Base-by-base conservation (phyloP, 352 stramenopile species). In the Globisporangium ultimum region DNA sequence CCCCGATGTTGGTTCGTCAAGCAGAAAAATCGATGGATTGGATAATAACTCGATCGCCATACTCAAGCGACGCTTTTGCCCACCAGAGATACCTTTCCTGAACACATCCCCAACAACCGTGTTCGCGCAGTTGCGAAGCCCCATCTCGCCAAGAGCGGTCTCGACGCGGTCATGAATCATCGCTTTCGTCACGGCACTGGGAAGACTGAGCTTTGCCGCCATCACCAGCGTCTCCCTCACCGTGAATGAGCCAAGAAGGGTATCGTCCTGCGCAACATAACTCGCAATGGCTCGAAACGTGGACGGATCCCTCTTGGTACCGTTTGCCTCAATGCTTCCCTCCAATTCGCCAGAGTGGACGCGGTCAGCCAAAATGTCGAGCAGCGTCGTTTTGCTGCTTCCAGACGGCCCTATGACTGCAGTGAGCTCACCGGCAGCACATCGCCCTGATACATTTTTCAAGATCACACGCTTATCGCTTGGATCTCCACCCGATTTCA, bases 11-110 rank as follows among this genome's bases (percentile, higher is more conserved):
- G 95, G 93, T 58, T 98, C 96, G 58, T 98, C 95, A 17, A 99
- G 73, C 28, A 99, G 86, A 38, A 99, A 61, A 24, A 98, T 71
- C n/a, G 94, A 91, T 48, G 96, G 96, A 60, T 98, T 97, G 0
- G 90, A 86, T 0, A 98, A 82, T 38, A 99, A 67, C 71, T 99
- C 93, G 14, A 97, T 69, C 7, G 83, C 96, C 59, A 98, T 98
- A 2, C 88, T 91, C 15, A 98, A 75, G 15, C 95, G 67, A 65
- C 98, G 97, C 45, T 84, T 82, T 66, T 99, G 74, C 76, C 90
- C 76, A 78, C 90, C 72, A 1, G 80, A 91, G 43, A 97, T 80
- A 0, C 88, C 90, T 61, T 93, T 89, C 65, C 84, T 71, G 51
- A 96, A 96, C 2, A 95, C 60, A 61, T 93, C 87, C 17, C 88